Base-by-base conservation (phyloP, 75 land plant genomes). In the Pinus taeda region DNA sequence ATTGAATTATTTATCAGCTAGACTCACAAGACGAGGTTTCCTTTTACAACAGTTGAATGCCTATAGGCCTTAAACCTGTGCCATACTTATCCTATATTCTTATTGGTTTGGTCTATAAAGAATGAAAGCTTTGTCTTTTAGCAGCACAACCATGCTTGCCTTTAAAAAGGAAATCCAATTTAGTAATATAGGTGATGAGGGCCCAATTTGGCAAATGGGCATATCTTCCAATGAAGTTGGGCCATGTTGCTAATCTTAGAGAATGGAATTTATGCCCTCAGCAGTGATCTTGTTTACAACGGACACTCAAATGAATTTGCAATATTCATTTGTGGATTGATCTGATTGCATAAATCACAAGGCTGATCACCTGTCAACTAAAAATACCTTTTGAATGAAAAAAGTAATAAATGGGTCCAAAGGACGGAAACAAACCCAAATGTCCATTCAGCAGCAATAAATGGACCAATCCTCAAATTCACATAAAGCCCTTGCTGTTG, bases 391-490 rank as follows among this genome's bases (percentile, higher is more conserved):
- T 0, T 65, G 69, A 36, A 65, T 30, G 72, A 69, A 4, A 69
- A 69, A 39, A 69, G 21, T 42, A 18, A 39, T 69, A 53, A 3
- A 36, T 36, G 20, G 15, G 1, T 36, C 22, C 15, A 65, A 60
- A 63, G 9, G 21, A 22, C 36, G 78, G 21, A 57, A 45, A 63
- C 83, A 33, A 64, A 96, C 98, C 98, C 98, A 73, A 85, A 96
- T 76, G 85, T 90, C 92, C 93, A 96, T 77, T 96, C 98, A 37
- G 98, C 98, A 24, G 97, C 96, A 11, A 93, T 91, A 83, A 92
- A 91, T 14, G 98, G 98, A 15, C 98, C 98, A 73, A 96, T 93
- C 26, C 98, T 92, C 22, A 96, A 91, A 74, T 88, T 92, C 87
- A 93, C 45, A 72, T 92, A 93, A 71, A 96, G 74, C 57, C 91